phyloP scores from a whole-genome alignment of 2,329 filamentous ascomycete genomes.

The Iodosphaeria phyllophila region DNA sequence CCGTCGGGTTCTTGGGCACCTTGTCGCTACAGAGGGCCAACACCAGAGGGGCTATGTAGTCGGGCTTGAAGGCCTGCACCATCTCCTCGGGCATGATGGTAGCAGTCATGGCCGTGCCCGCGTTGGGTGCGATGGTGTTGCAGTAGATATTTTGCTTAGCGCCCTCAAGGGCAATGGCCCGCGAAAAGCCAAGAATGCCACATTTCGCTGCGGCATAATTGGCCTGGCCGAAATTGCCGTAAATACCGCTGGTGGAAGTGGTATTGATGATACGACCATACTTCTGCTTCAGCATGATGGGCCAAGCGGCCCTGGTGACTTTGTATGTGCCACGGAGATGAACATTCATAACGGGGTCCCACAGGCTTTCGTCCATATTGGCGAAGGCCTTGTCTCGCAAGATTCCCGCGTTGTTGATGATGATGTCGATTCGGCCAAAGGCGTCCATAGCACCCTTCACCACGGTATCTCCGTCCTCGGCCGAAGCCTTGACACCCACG shows the following conservation, averaged over 20 bases:
- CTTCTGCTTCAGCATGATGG: constrained; percentile 95
- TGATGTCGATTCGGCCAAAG: constrained; percentile 82
- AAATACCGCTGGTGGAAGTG: constrained; percentile 90
- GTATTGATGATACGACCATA: constrained; percentile 96
- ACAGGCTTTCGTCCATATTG: constrained; percentile 92
- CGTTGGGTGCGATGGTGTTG: constrained; percentile 96
- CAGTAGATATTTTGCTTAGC: constrained; percentile 95
- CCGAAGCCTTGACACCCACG: constrained; percentile 80
- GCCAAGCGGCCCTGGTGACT: constrained; percentile 93
- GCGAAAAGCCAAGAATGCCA: constrained; percentile 89
- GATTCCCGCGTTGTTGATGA: constrained; percentile 97
- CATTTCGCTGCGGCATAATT: constrained; percentile 93
- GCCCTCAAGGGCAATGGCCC: constrained; percentile 81
- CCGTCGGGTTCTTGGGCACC: constrained; percentile 66
- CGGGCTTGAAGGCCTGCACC: constrained; percentile 97
- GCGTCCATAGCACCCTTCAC: constrained; percentile 87
- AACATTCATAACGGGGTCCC: constrained; percentile 82
- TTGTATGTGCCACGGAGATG: constrained; percentile 93
- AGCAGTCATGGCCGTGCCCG: constrained; percentile 85
- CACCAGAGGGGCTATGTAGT: constrained; percentile 90
- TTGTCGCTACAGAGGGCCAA: constrained; percentile 72
- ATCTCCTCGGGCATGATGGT: constrained; percentile 93
- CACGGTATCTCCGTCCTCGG: constrained; percentile 78
- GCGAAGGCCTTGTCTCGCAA: constrained; percentile 92
- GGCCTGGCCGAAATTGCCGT: constrained; percentile 96